These are phyloP conservation scores for Picochlorum costavermella DNA, from an alignment of 139 green algal species.

Conservation along the genomic window DNA sequence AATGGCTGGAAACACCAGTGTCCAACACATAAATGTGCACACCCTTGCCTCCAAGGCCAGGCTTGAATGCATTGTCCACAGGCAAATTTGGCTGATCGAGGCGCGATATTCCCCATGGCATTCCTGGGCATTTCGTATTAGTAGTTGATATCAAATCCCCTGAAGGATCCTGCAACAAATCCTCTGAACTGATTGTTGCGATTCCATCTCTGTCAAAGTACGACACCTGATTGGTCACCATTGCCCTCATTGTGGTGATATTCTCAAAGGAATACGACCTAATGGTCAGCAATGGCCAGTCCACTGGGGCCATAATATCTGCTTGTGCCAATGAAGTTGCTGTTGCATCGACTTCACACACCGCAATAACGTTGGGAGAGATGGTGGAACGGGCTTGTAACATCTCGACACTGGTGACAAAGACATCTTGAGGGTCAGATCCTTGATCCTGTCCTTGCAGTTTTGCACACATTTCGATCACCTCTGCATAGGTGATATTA, in stretches of 20 bases:
- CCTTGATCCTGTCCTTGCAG: not conserved
- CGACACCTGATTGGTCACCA: not conserved
- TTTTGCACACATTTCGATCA: not conserved
- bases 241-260: not conserved
- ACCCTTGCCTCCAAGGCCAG: not conserved
- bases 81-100: constrained; percentile 10
- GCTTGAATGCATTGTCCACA: constrained; percentile 4
- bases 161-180: not conserved
- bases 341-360: not conserved
- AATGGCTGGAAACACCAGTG: constrained; percentile 41
- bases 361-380: not conserved
- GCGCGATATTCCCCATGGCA: not conserved
- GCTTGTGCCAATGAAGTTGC: not conserved
- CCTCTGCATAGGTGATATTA: not conserved
- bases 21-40: constrained; percentile 41
- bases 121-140: not conserved
- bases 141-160: not conserved
- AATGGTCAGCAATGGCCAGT: not conserved
- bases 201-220: constrained; percentile 4
- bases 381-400: not conserved
- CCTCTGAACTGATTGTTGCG: not conserved
- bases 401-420: not conserved
- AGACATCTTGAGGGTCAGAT: not conserved
- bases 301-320: not conserved
- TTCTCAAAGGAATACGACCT: not conserved